phyloP scores from a whole-genome alignment of 2,329 filamentous ascomycete species.

The Phymatotrichopsis omnivora region DNA sequence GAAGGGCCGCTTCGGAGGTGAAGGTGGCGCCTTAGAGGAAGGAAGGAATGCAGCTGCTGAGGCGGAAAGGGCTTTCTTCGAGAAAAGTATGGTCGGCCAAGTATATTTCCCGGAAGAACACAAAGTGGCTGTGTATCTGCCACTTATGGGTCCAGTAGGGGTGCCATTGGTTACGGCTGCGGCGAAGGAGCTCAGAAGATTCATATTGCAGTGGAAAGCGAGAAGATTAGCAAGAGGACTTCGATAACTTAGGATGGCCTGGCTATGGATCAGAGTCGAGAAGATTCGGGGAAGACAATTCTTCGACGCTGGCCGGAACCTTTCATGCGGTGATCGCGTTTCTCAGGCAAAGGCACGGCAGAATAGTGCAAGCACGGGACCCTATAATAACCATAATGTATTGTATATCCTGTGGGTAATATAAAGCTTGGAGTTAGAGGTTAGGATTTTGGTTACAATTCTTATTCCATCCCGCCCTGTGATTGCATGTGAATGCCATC shows the following conservation, averaged over 20 bases:
- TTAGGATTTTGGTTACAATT: no score
- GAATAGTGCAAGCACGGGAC: no score
- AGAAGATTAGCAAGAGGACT: slow-evolving; percentile 4
- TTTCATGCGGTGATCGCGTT: no score
- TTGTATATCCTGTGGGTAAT: no score
- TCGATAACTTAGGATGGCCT: background rate
- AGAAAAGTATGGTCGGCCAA: slow-evolving; percentile 98
- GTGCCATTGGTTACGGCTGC: slow-evolving; percentile 79
- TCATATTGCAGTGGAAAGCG: slow-evolving; percentile 37
- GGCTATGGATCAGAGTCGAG: background rate
- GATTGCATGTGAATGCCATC: no score
- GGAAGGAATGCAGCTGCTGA: slow-evolving; percentile 78
- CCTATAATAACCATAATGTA: no score
- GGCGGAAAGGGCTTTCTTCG: slow-evolving; percentile 91
- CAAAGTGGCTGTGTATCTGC: slow-evolving; percentile 92
- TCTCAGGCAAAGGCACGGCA: no score
- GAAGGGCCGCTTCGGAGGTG: slow-evolving; percentile 50
- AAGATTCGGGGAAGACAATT: no score
- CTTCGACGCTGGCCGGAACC: no score
- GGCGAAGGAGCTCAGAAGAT: slow-evolving; percentile 66
- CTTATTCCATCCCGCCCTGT: no score
- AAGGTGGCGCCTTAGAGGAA: slow-evolving; percentile 61
- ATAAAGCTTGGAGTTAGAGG: no score
- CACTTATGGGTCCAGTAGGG: slow-evolving; percentile 77
- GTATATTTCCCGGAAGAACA: slow-evolving; percentile 98